Evolutionary conservation across 768 basidiomycete genomes (phyloP).

Genomic region (Suillus plorans): DNA sequence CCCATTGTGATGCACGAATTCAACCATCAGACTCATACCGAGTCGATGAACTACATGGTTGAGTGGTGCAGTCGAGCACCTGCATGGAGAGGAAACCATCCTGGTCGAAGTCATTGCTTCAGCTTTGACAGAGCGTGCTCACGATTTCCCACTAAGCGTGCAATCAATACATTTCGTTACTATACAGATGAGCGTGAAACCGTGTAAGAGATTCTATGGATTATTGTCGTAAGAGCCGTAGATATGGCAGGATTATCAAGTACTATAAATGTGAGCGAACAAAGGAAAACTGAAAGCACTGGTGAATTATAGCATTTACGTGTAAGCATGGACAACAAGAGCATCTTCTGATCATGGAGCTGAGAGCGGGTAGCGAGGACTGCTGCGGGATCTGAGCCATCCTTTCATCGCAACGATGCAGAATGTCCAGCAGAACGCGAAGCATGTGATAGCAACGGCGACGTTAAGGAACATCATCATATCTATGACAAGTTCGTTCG

Average conservation of each 20-base stretch:
- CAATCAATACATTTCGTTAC: neutral
- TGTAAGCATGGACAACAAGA: neutral
- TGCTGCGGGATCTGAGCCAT: constrained; percentile 58
- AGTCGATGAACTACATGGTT: neutral
- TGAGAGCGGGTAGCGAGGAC: constrained; percentile 20
- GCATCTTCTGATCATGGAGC: constrained; percentile 1
- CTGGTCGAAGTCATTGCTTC: neutral
- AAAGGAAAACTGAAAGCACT: neutral
- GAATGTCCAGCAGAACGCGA: constrained; percentile 85
- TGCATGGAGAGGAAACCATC: neutral
- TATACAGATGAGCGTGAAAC: neutral
- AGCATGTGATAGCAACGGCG: constrained; percentile 81
- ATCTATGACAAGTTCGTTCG: constrained; percentile 41
- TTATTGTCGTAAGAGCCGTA: neutral
- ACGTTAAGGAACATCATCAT: constrained; percentile 90
- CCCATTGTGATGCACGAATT: neutral
- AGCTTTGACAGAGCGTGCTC: neutral
- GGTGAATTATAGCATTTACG: neutral
- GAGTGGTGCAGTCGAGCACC: neutral
- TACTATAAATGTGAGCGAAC: neutral
- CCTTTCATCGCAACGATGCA: constrained; percentile 78
- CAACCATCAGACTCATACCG: neutral
- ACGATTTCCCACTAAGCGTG: neutral
- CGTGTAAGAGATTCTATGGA: neutral
- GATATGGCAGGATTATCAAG: neutral